Percentiles rank a stretch among this genome's conserved stretches.
These are phyloP conservation scores for Pyricularia sp. DNA, from an alignment of 2,329 filamentous ascomycete genomes.

Conservation along the genomic window DNA sequence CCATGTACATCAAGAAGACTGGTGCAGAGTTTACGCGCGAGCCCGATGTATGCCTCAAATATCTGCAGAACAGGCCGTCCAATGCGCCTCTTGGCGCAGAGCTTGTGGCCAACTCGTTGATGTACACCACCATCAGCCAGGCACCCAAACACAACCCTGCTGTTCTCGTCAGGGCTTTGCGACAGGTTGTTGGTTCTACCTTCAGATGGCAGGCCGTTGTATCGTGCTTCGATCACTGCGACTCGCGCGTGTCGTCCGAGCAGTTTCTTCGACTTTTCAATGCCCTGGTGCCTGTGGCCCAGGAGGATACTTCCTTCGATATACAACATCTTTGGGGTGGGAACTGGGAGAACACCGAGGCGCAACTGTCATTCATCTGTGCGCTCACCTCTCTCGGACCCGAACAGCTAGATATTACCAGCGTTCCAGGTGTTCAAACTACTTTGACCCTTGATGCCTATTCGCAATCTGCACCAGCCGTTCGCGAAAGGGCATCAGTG, in stretches of 20 bases:
- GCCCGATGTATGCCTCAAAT: constrained; percentile 49
- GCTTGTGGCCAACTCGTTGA: constrained; percentile 68
- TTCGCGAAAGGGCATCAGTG: constrained; percentile 38
- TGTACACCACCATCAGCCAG: constrained; percentile 49
- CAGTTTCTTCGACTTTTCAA: constrained; percentile 77
- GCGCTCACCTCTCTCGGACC: constrained; percentile 68
- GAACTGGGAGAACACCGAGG: constrained; percentile 71
- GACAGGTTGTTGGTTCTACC: constrained; percentile 46
- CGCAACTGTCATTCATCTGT: constrained; percentile 86
- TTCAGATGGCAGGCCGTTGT: constrained; percentile 64
- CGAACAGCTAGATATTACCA: constrained; percentile 68
- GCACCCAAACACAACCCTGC: constrained; percentile 38
- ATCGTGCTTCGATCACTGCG: constrained; percentile 65
- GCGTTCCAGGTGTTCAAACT: constrained; percentile 67
- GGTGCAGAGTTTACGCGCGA: constrained; percentile 66
- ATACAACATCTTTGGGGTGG: constrained; percentile 87
- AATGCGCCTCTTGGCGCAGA: constrained; percentile 59
- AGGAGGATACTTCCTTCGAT: constrained; percentile 52
- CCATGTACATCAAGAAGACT: constrained; percentile 57
- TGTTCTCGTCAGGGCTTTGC: constrained; percentile 47
- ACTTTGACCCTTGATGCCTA: constrained; percentile 58
- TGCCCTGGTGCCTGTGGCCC: constrained; percentile 60
- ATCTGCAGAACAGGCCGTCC: constrained; percentile 38
- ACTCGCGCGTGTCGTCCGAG: constrained; percentile 58
- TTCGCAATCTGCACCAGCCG: constrained; percentile 31